Evolutionary conservation across 2,329 filamentous ascomycete species (phyloP), one percentile per base, ranked within the genome.

Genomic region (Cercospora brassicicola): DNA sequence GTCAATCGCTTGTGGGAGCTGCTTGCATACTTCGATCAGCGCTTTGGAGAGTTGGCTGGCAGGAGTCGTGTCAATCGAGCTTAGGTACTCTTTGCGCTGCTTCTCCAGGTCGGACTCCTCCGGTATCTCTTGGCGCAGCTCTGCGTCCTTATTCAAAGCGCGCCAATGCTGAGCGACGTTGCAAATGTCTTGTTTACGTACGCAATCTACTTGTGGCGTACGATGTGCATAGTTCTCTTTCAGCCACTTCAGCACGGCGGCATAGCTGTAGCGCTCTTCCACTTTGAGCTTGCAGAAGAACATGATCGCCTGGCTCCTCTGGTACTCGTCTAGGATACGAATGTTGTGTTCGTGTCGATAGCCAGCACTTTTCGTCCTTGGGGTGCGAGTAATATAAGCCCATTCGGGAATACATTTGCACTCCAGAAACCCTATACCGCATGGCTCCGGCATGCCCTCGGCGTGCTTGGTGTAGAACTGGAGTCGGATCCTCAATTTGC

Each of bases 321-420:
- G 72, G 62, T 68, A 75, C 13, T 57, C 61, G 55, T 75, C 73
- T 18, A 73, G 64, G 45, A 71, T 56, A 3, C 67, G 69, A 4
- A 72, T 62, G 13, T 71, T 69, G 53, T 74, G 73, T 9, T 69
- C 69, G 33, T 73, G 71, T 33, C 68, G 51, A 6, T 53, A 31
- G 30, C 68, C 57, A 1, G 36, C 48, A 42, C 66, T 48, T 20
- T 28, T 63, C 13, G 55, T 65, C 33, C 26, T 42, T 18, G 30
- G 28, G 13, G 69, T 68, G 10, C 67, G 53, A 45, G 66, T 23
- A 36, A 73, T 63, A 48, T 72, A 64, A 23, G 71, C 57, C 72
- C 73, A 75, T 60, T 75, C 73, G 2, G 73, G 69, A 8, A 75
- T 53, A 36, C 73, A 74, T 39, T 68, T 66, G 59, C 73, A 75